Conservation (phyloP, 805 yeast species). For the Wickerhamomyces subpelliculosus region DNA sequence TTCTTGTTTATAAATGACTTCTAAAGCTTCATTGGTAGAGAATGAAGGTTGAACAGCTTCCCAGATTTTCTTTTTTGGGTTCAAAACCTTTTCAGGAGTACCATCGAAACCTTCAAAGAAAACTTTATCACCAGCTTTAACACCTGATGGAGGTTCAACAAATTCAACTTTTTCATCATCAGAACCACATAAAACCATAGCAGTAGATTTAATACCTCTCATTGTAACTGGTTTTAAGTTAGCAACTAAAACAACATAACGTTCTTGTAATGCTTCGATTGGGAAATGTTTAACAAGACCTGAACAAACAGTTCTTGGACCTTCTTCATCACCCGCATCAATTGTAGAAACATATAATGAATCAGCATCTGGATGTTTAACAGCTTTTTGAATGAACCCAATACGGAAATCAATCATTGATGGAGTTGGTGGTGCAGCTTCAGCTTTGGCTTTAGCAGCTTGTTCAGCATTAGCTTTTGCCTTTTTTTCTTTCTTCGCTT, state of each 20-base stretch:
- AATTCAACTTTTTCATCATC: constrained; percentile 75
- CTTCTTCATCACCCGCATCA: constrained; percentile 92
- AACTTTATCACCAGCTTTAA: constrained; percentile 93
- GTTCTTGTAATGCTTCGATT: constrained; percentile 91
- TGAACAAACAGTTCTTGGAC: constrained; percentile 97
- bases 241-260: constrained; percentile 86
- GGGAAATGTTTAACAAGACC: constrained; percentile 89
- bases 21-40: constrained; percentile 67
- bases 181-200: constrained; percentile 96
- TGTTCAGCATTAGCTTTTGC: constrained; percentile 38
- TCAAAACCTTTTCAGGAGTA: constrained; percentile 83
- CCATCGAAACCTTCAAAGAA: constrained; percentile 90
- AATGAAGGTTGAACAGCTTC: constrained; percentile 91
- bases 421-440: constrained; percentile 65
- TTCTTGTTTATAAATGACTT: constrained; percentile 73
- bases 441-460: constrained; percentile 50
- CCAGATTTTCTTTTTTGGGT: constrained; percentile 98
- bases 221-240: constrained; percentile 95
- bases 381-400: constrained; percentile 94
- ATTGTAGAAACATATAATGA: constrained; percentile 93
- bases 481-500: constrained; percentile 56
- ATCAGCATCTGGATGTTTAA: constrained; percentile 97
- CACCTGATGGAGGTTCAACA: constrained; percentile 88
- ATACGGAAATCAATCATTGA: constrained; percentile 88
- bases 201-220: constrained; percentile 95